phyloP scores from a whole-genome alignment of 345 rosid genomes.

The Kernera saxatilis region DNA sequence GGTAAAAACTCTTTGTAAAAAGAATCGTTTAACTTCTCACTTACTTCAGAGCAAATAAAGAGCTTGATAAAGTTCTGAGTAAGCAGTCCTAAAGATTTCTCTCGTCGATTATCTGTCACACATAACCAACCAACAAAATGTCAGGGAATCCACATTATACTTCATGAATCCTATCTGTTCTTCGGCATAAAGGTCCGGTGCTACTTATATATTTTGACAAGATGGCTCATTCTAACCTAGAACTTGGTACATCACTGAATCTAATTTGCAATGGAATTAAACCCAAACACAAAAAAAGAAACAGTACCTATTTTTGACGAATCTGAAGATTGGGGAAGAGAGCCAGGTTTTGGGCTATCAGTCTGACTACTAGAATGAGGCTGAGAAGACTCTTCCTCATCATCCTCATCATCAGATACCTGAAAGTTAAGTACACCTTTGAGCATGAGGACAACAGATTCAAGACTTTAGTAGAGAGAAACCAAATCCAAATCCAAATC shows the following conservation, averaged over 20 bases:
- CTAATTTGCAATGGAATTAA: background rate
- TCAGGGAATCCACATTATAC: background rate
- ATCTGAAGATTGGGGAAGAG: conserved; percentile 41
- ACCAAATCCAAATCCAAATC: background rate
- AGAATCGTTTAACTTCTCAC: conserved; percentile 14
- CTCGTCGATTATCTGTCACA: conserved; percentile 64
- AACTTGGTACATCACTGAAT: background rate
- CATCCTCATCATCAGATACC: conserved; percentile 59
- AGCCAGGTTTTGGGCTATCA: conserved; percentile 39
- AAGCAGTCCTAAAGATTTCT: conserved; percentile 81
- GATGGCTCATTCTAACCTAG: background rate
- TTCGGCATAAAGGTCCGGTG: background rate
- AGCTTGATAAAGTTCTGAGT: conserved; percentile 89
- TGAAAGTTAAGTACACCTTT: background rate
- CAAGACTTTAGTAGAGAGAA: background rate
- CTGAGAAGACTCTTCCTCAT: conserved; percentile 51
- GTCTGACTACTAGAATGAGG: conserved; percentile 62
- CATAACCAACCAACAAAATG: background rate
- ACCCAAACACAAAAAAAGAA: background rate
- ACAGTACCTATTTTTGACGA: conserved; percentile 16
- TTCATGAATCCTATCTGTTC: background rate
- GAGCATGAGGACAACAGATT: background rate
- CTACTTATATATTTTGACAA: background rate
- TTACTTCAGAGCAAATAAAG: conserved; percentile 71
- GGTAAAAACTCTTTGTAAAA: background rate